Evolutionary conservation across 1,139 yeast genomes (phyloP), one percentile per base, ranked within the genome.

Genomic region (Yamadazyma songkhlaensis): DNA sequence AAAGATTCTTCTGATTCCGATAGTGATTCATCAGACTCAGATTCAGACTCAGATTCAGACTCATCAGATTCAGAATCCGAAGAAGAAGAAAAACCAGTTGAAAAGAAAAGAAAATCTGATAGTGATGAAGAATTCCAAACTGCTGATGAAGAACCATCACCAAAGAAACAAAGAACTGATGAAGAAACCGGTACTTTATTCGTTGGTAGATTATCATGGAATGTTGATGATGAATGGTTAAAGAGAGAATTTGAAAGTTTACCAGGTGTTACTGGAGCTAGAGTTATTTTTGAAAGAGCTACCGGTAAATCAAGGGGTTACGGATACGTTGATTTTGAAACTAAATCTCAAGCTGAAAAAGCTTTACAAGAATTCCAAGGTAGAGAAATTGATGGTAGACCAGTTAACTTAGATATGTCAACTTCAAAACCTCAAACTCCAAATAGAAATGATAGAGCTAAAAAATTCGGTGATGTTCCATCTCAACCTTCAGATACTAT

Each of bases 121-220:
- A 52, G 52, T 29, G 53, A 49, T 11, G 56, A 53, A 43, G 60
- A 60, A 51, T 45, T 41, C 43, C 42, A 48, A 35, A 48, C 62
- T 30, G 50, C 59, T 28, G 53, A 47, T 23, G 70, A 62, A 48
- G 67, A 60, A 51, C 67, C 68, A 42, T 54, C 42, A 20, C 49
- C 51, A 28, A 67, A 68, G 58, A 68, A 65, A 54, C 55, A 61
- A 37, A 67, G 62, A 57, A 46, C 51, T 37, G 58, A 53, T 22
- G 59, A 55, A 45, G 86, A 85, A 64, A 85, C 90, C 54, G 87
- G 92, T 43, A 92, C 97, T 47, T 68, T 92, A 51, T 92, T 92
- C 57, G 97, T 89, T 49, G 98, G 98, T 56, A 83, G 97, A 72
- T 80, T 92, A 57, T 89, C 98, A 25, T 92, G 97, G 97, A 86